phyloP scores from a whole-genome alignment of 345 rosid species.

The Lumnitzera littorea region DNA sequence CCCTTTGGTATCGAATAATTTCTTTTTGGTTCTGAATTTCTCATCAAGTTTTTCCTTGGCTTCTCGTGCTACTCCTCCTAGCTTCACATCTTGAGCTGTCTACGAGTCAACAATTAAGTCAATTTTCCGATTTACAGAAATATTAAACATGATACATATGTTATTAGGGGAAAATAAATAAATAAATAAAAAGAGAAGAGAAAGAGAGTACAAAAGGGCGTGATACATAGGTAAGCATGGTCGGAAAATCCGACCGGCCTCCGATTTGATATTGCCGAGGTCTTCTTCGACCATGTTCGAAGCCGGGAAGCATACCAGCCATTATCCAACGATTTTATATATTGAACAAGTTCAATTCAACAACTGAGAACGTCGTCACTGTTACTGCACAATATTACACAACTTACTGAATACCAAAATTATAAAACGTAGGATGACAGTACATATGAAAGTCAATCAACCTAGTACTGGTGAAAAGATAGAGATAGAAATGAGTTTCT shows the following conservation, averaged over 20 bases:
- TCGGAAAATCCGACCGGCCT: conserved; percentile 29
- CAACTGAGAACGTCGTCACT: too few species aligned
- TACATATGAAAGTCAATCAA: too few species aligned
- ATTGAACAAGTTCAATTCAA: not conserved
- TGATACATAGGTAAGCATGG: conserved; percentile 17
- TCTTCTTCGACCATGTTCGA: conserved; percentile 74
- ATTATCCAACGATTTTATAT: not conserved
- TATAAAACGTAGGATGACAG: too few species aligned
- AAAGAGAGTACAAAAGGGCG: not conserved
- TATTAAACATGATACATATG: too few species aligned
- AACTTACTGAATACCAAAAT: too few species aligned
- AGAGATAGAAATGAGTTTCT: not conserved
- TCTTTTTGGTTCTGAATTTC: conserved; percentile 42
- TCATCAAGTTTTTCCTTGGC: conserved; percentile 77
- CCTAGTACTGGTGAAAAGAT: not conserved
- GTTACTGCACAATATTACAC: too few species aligned
- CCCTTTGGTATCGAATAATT: conserved; percentile 29
- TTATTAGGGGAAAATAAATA: not conserved
- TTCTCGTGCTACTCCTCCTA: conserved; percentile 58
- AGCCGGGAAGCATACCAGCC: conserved; percentile 90
- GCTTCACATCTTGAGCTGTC: conserved; percentile 34
- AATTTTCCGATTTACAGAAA: too few species aligned
- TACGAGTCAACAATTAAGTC: not conserved
- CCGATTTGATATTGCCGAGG: conserved; percentile 47
- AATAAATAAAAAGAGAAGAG: not conserved